Percentiles rank a stretch among this genome's conserved stretches.
Evolutionary conservation across 345 rosid genomes (phyloP).

Genomic region (Zanthoxylum bungeanum): DNA sequence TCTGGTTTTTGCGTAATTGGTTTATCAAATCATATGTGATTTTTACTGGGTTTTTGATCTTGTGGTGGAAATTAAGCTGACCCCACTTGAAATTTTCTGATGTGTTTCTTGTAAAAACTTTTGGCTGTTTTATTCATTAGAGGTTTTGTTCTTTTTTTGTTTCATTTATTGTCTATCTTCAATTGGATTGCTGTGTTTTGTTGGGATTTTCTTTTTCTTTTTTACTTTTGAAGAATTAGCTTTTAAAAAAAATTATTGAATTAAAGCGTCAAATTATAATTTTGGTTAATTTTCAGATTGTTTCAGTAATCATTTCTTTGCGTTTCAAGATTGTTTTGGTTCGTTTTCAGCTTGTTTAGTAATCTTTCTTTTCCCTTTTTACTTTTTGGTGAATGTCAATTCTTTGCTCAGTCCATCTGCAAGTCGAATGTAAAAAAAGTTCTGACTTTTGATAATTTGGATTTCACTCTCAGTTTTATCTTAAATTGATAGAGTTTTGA

Average conservation of each 20-base stretch:
- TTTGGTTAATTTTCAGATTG: not conserved
- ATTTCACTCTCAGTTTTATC: not conserved
- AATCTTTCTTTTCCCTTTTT: not conserved
- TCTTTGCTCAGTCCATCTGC: not conserved
- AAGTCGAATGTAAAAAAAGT: not conserved
- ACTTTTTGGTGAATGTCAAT: slow-evolving; percentile 8
- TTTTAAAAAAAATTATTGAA: not conserved
- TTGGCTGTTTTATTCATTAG: not conserved
- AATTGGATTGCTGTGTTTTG: not conserved
- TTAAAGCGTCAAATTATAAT: not conserved
- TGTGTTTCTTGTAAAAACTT: not conserved
- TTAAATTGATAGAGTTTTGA: not conserved
- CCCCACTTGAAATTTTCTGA: not conserved
- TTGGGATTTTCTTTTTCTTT: not conserved
- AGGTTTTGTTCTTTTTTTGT: not conserved
- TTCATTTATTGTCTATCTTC: not conserved
- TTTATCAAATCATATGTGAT: not conserved
- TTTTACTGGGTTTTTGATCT: slow-evolving; percentile 1
- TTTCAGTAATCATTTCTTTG: not conserved
- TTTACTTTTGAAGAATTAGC: not conserved
- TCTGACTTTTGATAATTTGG: not conserved
- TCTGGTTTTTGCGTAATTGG: not conserved
- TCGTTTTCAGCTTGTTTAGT: not conserved
- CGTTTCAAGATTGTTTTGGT: not conserved
- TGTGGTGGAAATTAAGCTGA: not conserved